phyloP scores from a whole-genome alignment of 2,329 filamentous ascomycete species.

The Hypoxylon sp. region DNA sequence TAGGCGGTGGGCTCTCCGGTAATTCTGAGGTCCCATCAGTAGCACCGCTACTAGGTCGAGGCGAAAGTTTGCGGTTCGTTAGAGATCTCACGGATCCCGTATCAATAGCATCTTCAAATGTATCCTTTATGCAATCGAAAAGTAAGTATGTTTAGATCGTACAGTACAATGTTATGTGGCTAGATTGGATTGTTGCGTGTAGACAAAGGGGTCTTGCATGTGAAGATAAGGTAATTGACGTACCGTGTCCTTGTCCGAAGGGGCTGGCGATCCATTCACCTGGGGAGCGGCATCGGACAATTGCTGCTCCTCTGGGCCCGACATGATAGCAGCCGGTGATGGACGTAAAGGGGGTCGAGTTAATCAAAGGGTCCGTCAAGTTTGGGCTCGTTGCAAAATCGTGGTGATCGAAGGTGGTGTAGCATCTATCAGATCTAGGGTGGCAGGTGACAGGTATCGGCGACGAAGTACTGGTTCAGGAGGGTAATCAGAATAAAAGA shows the following conservation, averaged over 20 bases:
- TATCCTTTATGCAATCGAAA: slow-evolving; percentile 67
- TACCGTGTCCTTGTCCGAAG: slow-evolving; percentile 60
- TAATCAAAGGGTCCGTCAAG: slow-evolving; percentile 13
- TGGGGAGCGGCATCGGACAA: slow-evolving; percentile 45
- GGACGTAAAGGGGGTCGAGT: slow-evolving; percentile 8
- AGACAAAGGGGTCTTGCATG: slow-evolving; percentile 25
- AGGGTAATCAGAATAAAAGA: slow-evolving; percentile 28
- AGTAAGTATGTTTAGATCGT: slow-evolving; percentile 39
- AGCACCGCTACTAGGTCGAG: slow-evolving; percentile 50
- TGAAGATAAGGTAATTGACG: slow-evolving; percentile 43
- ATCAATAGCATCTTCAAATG: slow-evolving; percentile 87
- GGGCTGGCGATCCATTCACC: slow-evolving; percentile 50
- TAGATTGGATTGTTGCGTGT: neutral
- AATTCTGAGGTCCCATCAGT: slow-evolving; percentile 44
- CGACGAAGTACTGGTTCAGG: slow-evolving; percentile 24
- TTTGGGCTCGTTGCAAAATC: slow-evolving; percentile 15
- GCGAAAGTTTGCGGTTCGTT: slow-evolving; percentile 63
- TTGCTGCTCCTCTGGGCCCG: slow-evolving; percentile 51
- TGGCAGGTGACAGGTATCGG: slow-evolving; percentile 11
- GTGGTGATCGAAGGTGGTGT: slow-evolving; percentile 18
- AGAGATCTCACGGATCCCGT: slow-evolving; percentile 75
- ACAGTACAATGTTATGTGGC: slow-evolving; percentile 36
- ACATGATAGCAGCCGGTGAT: slow-evolving; percentile 49
- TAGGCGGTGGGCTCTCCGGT: slow-evolving; percentile 39
- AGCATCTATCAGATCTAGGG: slow-evolving; percentile 34